Percentiles rank a stretch among this genome's conserved stretches.
These are phyloP conservation scores for Linum tenue DNA, from an alignment of 345 rosid species.

Conservation along the genomic window DNA sequence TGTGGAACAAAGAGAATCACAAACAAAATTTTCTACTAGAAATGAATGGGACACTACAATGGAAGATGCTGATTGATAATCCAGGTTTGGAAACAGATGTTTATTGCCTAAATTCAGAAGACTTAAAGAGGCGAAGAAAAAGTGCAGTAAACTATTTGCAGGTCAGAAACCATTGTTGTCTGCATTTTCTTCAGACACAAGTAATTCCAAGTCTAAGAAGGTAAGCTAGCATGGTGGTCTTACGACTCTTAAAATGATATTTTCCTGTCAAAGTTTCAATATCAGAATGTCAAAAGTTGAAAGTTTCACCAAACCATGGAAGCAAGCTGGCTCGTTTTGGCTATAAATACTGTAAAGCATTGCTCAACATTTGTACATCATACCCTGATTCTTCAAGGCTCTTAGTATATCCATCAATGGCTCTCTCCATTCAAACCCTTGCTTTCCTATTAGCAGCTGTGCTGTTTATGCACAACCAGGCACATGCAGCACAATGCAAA, in stretches of 20 bases:
- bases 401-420: constrained; percentile 20
- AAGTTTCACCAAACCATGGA: constrained; percentile 13
- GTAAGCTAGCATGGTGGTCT: constrained; percentile 9
- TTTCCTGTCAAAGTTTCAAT: constrained; percentile 4
- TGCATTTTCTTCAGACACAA: constrained; percentile 8
- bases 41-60: too few species aligned
- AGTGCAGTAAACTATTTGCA: constrained; percentile 7
- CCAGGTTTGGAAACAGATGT: not conserved
- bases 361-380: constrained; percentile 22
- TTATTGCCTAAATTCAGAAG: not conserved
- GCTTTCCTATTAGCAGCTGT: constrained; percentile 18
- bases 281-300: constrained; percentile 26
- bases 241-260: constrained; percentile 13
- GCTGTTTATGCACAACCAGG: constrained; percentile 17
- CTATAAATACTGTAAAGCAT: constrained; percentile 37
- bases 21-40: constrained; percentile 3
- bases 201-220: constrained; percentile 14
- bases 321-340: constrained; percentile 4
- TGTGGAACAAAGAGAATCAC: not conserved
- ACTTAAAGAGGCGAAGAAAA: constrained; percentile 12
- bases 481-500: constrained; percentile 37
- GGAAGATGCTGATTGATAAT: not conserved
- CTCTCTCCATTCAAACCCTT: constrained; percentile 23
- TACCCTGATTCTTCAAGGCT: constrained; percentile 7
- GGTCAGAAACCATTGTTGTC: constrained; percentile 9